Evolutionary conservation across 306 rosid species (phyloP), one percentile per base, ranked within the genome.

Genomic region (Vigna unguiculata): DNA sequence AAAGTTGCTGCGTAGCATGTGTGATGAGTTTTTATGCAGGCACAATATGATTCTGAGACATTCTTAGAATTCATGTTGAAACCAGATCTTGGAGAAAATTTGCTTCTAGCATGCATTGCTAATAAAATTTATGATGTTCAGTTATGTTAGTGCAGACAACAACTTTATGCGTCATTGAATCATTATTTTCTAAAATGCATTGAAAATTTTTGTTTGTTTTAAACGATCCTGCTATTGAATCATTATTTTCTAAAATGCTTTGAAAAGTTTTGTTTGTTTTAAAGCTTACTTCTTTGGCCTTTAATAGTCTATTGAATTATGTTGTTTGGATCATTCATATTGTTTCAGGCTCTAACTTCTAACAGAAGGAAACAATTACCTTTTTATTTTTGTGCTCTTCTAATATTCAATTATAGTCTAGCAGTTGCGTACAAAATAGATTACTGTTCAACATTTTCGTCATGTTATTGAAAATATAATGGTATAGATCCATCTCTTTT

Each of bases 401-500:
- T 55, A 55, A 22, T 21, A 28, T 22, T 55, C 8, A 5, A 11
- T 11, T 55, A 4, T 55, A 54, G 60, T 54, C 30, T 54, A 54
- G 7, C 15, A 54, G 34, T 30, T 47, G 24, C 11, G 57, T 67
- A 20, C 41, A 65, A 66, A 65, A 67, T 57, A 57, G 47, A 57
- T n/a, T 36, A 21, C 34, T 57, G 65, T 63, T 73, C 48, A 34
- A 46, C 63, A 74, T 16, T 13, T 52, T 5, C 7, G 9, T 64
- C 84, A 58, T 65, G 54, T 58, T 36, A 5, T 63, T 68, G 20
- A 60, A 43, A 34, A 34, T 69, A 19, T 62, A 19, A 12, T 54
- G 47, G 74, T 45, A 20, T 21, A 41, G 60, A 32, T 73, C 63
- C 45, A 45, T 57, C 22, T 80, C 61, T 11, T 48, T 51, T 40